Base-by-base conservation (phyloP, 176 grass and related monocot species). In the Hordeum marinum region DNA sequence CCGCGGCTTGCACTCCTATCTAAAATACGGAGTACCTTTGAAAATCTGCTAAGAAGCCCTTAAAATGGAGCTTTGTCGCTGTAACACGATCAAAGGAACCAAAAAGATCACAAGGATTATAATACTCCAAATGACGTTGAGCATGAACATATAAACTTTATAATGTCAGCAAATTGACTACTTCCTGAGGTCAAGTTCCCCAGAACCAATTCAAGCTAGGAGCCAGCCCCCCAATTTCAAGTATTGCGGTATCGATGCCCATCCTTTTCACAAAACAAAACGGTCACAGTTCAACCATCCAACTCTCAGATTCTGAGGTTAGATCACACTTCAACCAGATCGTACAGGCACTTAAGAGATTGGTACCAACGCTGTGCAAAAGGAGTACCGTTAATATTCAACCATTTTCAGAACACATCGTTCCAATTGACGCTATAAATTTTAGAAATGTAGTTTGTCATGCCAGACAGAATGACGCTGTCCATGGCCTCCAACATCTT, bases 401-500 rank as follows among this genome's bases (percentile, higher is more conserved):
- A 9, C 23, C 31, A 27, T 55, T 81, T 61, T 80, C 78, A 82
- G 18, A 76, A 89, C 5, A 81, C 13, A 10, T 77, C 72, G 29
- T 52, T 52, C 72, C 43, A 75, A 65, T 14, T 63, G 77, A 91
- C 13, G 37, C 77, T 82, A 59, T 86, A 92, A 52, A 79, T 45
- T 21, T 21, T 75, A 39, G 36, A 34, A 1, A 92, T 63, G 3
- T 2, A 68, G 71, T 23, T 35, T 61, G 82, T 14, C 7, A 31
- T 27, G 59, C 90, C 83, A 65, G 35, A 74, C 20, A 37, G 4
- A 48, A 88, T 52, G 42, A 80, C 21, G 10, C 71, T 85, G 20
- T 92, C 88, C 17, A 88, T 14, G 34, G 76, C 23, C 18, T 85
- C 88, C 72, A 88, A 79, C 65, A 90, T 90, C 83, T 71, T 82